These are phyloP conservation scores for Tinospora cordifolia DNA, from an alignment of 164 flowering plant genomes.

Conservation along the genomic window DNA sequence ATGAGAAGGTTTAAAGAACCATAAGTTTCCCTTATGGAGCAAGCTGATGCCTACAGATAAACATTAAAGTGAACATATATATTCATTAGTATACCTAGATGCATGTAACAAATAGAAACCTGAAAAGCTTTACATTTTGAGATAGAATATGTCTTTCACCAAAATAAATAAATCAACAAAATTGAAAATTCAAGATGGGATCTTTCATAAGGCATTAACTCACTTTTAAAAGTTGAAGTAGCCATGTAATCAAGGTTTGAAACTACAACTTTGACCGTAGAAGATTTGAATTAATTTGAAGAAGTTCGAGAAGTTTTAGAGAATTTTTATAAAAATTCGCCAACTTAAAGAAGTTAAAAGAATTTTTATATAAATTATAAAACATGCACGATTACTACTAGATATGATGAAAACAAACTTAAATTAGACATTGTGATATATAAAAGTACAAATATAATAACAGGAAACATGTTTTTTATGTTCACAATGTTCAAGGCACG, in stretches of 20 bases:
- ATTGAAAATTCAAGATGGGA: neutral
- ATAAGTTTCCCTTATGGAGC: constrained; percentile 45
- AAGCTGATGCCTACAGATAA: constrained; percentile 60
- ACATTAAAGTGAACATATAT: neutral
- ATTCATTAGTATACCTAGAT: neutral
- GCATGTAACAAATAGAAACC: neutral
- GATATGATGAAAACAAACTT: too few species aligned
- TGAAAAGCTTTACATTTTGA: neutral
- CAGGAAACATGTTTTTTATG: too few species aligned
- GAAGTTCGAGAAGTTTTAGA: too few species aligned
- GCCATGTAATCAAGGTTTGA: neutral
- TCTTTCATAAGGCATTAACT: neutral
- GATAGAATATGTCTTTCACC: neutral
- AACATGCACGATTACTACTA: too few species aligned
- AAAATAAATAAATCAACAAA: neutral
- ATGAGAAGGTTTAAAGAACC: constrained; percentile 80
- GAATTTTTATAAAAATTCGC: too few species aligned
- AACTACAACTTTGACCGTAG: too few species aligned
- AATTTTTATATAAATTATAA: too few species aligned
- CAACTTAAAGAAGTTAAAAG: too few species aligned
- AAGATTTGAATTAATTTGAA: too few species aligned
- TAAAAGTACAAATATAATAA: too few species aligned
- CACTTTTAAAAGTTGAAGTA: neutral
- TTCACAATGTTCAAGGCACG: too few species aligned
- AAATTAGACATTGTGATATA: too few species aligned